phyloP scores from a whole-genome alignment of 805 yeast genomes.

The Starmerella riodocensis region DNA sequence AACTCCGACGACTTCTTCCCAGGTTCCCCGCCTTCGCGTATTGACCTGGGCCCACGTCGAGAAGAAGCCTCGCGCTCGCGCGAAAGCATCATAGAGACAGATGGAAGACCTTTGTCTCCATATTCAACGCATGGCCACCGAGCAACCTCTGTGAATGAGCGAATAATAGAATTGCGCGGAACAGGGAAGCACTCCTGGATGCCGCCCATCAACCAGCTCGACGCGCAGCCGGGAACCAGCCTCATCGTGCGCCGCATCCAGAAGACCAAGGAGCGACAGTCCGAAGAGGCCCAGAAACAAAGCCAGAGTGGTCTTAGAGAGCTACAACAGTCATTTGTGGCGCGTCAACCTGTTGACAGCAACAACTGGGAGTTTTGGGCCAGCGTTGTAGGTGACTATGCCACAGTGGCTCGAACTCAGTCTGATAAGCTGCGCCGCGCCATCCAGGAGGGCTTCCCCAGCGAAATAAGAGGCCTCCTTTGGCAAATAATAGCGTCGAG shows the following conservation, averaged over 20 bases:
- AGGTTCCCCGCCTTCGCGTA: no score
- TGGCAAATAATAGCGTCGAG: conserved; percentile 86
- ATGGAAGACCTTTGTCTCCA: no score
- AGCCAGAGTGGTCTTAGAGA: conserved; percentile 33
- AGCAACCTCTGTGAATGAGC: conserved; percentile 5
- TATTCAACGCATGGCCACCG: no score
- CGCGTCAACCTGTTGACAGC: conserved; percentile 14
- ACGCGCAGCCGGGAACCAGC: conserved; percentile 5
- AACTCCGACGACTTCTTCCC: no score
- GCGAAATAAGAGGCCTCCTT: conserved; percentile 70
- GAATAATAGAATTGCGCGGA: conserved; percentile 14
- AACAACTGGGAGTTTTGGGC: conserved; percentile 62
- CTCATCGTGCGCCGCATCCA: conserved; percentile 21
- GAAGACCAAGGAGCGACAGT: conserved; percentile 17
- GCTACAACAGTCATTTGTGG: conserved; percentile 27
- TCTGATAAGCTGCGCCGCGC: conserved; percentile 48
- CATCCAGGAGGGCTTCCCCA: conserved; percentile 68
- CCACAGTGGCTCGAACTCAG: conserved; percentile 47
- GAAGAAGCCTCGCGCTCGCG: no score
- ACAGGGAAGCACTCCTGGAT: conserved; percentile 15
- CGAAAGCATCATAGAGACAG: no score
- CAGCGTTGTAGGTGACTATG: conserved; percentile 61
- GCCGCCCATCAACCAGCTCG: conserved; percentile 8
- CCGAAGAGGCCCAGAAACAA: conserved; percentile 37
- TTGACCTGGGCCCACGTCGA: no score